Evolutionary conservation across 2,329 filamentous ascomycete genomes (phyloP).

Genomic region (Colletotrichum sp.): DNA sequence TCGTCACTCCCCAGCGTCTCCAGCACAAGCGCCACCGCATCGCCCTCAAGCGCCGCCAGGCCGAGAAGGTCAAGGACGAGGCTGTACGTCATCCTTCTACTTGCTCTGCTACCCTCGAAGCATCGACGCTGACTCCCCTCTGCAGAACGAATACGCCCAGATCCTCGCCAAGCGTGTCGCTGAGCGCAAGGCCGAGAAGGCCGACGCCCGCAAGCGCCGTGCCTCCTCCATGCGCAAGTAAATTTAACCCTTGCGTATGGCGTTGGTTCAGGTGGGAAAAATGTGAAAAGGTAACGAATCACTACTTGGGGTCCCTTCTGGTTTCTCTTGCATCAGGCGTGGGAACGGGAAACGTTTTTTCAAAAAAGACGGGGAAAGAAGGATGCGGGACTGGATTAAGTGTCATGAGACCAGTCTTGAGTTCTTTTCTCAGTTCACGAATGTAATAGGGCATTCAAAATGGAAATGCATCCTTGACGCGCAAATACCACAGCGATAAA

Average conservation of each 20-base stretch:
- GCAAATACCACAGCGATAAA: constrained; percentile 17
- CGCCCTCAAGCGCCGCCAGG: constrained; percentile 96
- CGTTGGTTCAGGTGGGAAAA: constrained; percentile 19
- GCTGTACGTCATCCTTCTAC: constrained; percentile 70
- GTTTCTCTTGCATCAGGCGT: constrained; percentile 48
- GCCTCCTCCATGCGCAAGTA: constrained; percentile 95
- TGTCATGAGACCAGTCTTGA: constrained; percentile 3
- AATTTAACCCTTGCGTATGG: constrained; percentile 34
- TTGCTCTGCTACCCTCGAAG: neutral
- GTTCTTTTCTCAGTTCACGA: constrained; percentile 25
- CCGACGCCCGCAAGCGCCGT: constrained; percentile 94
- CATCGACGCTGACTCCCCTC: constrained; percentile 36
- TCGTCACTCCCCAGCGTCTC: constrained; percentile 98
- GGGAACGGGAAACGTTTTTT: constrained; percentile 32
- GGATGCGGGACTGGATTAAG: neutral
- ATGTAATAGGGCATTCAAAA: constrained; percentile 43
- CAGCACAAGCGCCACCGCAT: constrained; percentile 99
- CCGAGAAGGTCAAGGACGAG: constrained; percentile 98
- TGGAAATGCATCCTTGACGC: constrained; percentile 34
- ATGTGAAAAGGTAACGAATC: constrained; percentile 29
- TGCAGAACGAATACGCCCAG: constrained; percentile 93
- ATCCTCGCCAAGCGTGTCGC: constrained; percentile 95
- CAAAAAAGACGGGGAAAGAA: neutral
- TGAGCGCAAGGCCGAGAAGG: constrained; percentile 94
- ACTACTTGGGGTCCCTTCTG: constrained; percentile 34